These are phyloP conservation scores for Rhododendron williamsianum DNA, from an alignment of 148 eudicot genomes.

Conservation along the genomic window DNA sequence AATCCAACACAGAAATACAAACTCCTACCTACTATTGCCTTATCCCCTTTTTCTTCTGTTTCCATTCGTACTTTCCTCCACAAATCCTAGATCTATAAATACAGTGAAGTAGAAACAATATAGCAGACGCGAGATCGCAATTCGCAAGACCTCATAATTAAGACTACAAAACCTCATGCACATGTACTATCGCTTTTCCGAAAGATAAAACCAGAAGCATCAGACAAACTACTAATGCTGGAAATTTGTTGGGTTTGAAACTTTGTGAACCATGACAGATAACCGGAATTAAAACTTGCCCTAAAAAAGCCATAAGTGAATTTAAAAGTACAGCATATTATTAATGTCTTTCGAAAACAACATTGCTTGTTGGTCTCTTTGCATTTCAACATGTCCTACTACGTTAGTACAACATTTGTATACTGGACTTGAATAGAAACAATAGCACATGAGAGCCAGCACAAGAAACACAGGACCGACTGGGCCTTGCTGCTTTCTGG, in stretches of 20 bases:
- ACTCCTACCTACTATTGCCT: too few species aligned
- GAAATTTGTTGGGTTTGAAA: not conserved
- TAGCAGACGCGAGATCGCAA: too few species aligned
- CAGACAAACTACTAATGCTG: not conserved
- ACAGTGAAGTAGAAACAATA: too few species aligned
- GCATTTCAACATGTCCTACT: not conserved
- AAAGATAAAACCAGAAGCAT: not conserved
- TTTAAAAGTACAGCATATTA: not conserved
- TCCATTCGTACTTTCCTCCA: too few species aligned
- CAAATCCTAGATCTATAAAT: too few species aligned
- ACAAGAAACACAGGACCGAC: not conserved
- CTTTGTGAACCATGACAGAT: not conserved
- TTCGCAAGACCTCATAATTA: too few species aligned
- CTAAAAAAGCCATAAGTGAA: not conserved
- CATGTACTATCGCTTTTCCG: not conserved
- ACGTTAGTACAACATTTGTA: not conserved
- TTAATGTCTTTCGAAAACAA: not conserved
- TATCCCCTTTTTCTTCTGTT: too few species aligned
- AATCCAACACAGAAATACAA: too few species aligned
- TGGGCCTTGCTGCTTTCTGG: conserved; percentile 1
- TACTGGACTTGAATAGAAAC: not conserved
- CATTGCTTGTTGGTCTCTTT: not conserved
- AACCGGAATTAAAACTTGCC: not conserved
- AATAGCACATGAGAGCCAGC: not conserved
- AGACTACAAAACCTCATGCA: too few species aligned